Evolutionary conservation across 805 yeast genomes (phyloP).

Genomic region (Tetrapisispora phaffii): DNA sequence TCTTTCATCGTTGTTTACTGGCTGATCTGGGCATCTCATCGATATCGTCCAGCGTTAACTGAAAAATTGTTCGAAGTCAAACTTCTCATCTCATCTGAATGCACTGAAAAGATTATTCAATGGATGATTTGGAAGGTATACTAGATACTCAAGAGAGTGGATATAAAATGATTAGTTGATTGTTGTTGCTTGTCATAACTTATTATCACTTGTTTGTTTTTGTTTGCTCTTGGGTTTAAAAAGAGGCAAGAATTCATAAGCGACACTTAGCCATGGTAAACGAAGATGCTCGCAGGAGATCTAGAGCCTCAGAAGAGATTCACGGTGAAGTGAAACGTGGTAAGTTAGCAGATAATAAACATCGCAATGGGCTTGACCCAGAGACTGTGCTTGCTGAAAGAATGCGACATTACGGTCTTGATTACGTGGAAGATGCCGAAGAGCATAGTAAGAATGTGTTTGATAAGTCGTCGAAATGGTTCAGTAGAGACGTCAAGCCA

Average conservation of each 20-base stretch:
- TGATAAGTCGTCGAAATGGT: constrained; percentile 32
- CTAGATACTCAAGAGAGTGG: too few species aligned
- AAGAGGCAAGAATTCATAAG: not conserved
- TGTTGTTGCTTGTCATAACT: too few species aligned
- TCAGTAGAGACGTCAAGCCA: constrained; percentile 28
- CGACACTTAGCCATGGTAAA: not conserved
- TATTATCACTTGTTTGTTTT: not conserved
- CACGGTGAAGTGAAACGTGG: not conserved
- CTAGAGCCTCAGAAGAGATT: not conserved
- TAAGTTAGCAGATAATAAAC: not conserved
- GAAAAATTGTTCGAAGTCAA: constrained; percentile 6
- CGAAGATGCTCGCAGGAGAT: not conserved
- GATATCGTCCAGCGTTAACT: too few species aligned
- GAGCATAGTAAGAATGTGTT: constrained; percentile 22
- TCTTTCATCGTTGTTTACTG: too few species aligned
- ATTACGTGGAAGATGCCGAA: constrained; percentile 37
- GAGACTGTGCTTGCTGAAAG: constrained; percentile 23
- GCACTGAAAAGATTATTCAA: too few species aligned
- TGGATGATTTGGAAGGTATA: too few species aligned
- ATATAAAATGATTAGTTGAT: too few species aligned
- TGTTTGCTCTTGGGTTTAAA: not conserved
- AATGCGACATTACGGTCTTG: constrained; percentile 37
- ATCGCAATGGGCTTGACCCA: constrained; percentile 11
- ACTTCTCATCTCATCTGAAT: constrained; percentile 1
- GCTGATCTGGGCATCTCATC: too few species aligned